Percentiles rank a stretch among this genome's conserved stretches.
These are phyloP conservation scores for Eragrostis nindensis DNA, from an alignment of 176 grass and related monocot genomes.

Conservation along the genomic window DNA sequence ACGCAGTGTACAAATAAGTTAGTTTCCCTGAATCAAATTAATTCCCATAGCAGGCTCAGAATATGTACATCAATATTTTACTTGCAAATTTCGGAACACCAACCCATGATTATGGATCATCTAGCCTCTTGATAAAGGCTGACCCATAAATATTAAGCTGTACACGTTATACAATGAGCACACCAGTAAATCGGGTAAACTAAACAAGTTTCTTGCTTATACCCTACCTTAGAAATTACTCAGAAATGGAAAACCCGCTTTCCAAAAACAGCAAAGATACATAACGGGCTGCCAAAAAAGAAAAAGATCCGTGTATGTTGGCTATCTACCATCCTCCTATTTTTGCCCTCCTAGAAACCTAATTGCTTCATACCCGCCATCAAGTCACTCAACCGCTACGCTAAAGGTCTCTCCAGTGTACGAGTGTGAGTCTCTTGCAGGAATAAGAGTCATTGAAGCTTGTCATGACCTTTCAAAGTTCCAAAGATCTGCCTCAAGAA, in stretches of 20 bases:
- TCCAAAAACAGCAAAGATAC: neutral
- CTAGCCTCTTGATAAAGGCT: too few relatives aligned
- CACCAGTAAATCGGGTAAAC: too few relatives aligned
- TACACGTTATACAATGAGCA: too few relatives aligned
- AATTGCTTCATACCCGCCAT: neutral
- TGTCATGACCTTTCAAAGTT: constrained; percentile 28
- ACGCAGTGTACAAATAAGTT: too few relatives aligned
- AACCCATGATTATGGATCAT: too few relatives aligned
- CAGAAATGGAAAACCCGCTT: neutral
- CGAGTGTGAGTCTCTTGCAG: neutral
- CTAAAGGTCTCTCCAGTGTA: neutral
- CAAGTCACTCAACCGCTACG: neutral
- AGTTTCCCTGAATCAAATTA: too few relatives aligned
- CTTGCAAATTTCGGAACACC: too few relatives aligned
- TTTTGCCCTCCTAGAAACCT: neutral
- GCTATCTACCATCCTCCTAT: neutral
- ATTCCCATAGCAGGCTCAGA: too few relatives aligned
- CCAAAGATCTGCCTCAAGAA: constrained; percentile 70
- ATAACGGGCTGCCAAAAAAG: neutral
- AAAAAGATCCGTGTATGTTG: neutral
- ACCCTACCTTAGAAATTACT: too few relatives aligned
- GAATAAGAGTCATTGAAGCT: constrained; percentile 10
- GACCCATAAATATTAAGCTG: too few relatives aligned
- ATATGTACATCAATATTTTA: too few relatives aligned
- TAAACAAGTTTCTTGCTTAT: too few relatives aligned